phyloP scores from a whole-genome alignment of 1,284 basidiomycete genomes.

The Papiliotrema fonsecae region DNA sequence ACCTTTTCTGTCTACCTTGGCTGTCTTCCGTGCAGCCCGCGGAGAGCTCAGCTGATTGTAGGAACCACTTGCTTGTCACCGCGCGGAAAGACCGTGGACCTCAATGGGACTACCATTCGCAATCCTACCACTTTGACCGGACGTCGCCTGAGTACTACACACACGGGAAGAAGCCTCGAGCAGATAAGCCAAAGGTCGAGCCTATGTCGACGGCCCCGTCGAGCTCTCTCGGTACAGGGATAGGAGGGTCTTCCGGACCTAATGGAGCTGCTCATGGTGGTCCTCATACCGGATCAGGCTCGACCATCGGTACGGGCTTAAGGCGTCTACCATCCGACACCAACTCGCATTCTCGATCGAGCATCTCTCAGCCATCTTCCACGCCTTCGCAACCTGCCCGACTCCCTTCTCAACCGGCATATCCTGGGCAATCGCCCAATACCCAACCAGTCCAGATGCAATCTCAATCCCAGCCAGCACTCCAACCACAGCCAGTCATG shows the following conservation, averaged over 20 bases:
- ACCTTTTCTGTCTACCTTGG: too few relatives aligned
- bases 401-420: background rate
- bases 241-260: too few relatives aligned
- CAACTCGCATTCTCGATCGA: background rate
- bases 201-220: conserved; percentile 2
- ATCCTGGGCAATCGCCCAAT: background rate
- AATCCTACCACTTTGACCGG: conserved; percentile 38
- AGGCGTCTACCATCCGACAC: background rate
- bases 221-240: background rate
- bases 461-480: background rate
- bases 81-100: conserved; percentile 44
- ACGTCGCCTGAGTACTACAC: conserved; percentile 35
- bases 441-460: too few relatives aligned
- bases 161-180: conserved; percentile 21
- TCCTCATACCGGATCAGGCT: background rate
- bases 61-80: conserved; percentile 45
- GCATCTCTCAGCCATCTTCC: background rate
- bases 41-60: conserved; percentile 11
- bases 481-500: background rate
- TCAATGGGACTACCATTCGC: conserved; percentile 47
- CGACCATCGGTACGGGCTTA: background rate
- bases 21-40: conserved; percentile 1
- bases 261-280: background rate
- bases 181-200: conserved; percentile 2
- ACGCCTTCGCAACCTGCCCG: background rate